Conservation (phyloP, 163 green algal genomes). For the Coccomyxa subellipsoidea region DNA sequence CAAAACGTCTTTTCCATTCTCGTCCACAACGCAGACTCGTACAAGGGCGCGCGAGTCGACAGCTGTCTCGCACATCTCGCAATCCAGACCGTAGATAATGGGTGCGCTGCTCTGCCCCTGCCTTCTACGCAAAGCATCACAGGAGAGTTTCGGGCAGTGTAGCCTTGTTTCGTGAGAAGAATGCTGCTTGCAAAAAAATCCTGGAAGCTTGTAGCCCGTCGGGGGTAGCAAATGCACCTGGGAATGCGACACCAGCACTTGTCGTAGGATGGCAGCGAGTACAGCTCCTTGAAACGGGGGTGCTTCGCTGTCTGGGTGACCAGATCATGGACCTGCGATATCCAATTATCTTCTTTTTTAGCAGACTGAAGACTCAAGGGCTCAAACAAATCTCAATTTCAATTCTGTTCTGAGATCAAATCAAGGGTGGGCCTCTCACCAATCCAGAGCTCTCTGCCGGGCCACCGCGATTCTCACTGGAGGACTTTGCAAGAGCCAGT, state of each 20-base stretch:
- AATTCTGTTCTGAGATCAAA: too few relatives aligned
- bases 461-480: background rate
- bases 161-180: too few relatives aligned
- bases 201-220: too few relatives aligned
- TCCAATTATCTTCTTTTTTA: background rate
- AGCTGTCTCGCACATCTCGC: constrained; percentile 70
- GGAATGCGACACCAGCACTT: constrained; percentile 7
- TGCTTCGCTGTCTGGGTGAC: background rate
- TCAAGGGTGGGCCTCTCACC: too few relatives aligned
- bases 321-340: background rate
- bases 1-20: constrained; percentile 33
- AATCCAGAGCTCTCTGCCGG: background rate
- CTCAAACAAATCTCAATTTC: too few relatives aligned
- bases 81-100: constrained; percentile 58
- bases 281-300: background rate
- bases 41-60: constrained; percentile 42
- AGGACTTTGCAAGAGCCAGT: background rate
- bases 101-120: constrained; percentile 15
- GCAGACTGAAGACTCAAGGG: too few relatives aligned
- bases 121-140: background rate
- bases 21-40: constrained; percentile 53
- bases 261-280: constrained; percentile 1
- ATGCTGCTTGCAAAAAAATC: background rate
- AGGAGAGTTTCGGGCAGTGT: too few relatives aligned
- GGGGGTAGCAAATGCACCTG: background rate